Percentiles rank a stretch among this genome's conserved stretches.
Conservation (phyloP, 208 protist species). For the Trichomonas vaginalis region DNA sequence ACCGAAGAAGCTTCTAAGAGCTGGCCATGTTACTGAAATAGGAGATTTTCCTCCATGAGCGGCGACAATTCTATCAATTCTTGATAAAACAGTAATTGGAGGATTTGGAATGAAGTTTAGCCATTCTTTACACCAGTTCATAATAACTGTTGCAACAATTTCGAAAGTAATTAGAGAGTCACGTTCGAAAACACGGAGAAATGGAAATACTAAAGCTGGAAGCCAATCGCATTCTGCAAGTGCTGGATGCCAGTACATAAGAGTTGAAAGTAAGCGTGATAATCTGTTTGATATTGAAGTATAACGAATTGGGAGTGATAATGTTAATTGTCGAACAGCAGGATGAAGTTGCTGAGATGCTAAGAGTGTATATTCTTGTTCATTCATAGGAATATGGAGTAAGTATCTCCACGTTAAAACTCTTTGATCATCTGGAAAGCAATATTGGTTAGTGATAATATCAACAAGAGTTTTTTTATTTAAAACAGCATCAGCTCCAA, state of each 20-base stretch:
- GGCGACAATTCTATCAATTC: not conserved
- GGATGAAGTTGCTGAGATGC: conserved; percentile 11
- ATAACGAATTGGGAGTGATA: conserved; percentile 18
- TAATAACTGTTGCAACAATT: conserved; percentile 13
- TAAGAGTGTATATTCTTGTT: not conserved
- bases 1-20: not conserved
- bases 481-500: not conserved
- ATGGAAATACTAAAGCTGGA: conserved; percentile 22
- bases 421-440: conserved; percentile 21
- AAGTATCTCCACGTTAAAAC: conserved; percentile 24
- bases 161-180: conserved; percentile 23
- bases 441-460: not conserved
- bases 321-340: not conserved
- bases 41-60: not conserved
- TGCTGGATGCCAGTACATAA: conserved; percentile 24
- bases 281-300: conserved; percentile 11
- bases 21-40: not conserved
- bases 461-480: not conserved
- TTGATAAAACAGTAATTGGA: conserved; percentile 11
- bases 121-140: conserved; percentile 26
- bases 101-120: conserved; percentile 27
- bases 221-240: conserved; percentile 24
- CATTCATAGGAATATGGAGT: conserved; percentile 22
- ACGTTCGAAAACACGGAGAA: conserved; percentile 14
- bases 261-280: not conserved